A percentile compares a stretch with the other conserved stretches of the same genome.
Evolutionary conservation across 2,329 filamentous ascomycete species (phyloP).

Genomic region (Apiospora arundinis): DNA sequence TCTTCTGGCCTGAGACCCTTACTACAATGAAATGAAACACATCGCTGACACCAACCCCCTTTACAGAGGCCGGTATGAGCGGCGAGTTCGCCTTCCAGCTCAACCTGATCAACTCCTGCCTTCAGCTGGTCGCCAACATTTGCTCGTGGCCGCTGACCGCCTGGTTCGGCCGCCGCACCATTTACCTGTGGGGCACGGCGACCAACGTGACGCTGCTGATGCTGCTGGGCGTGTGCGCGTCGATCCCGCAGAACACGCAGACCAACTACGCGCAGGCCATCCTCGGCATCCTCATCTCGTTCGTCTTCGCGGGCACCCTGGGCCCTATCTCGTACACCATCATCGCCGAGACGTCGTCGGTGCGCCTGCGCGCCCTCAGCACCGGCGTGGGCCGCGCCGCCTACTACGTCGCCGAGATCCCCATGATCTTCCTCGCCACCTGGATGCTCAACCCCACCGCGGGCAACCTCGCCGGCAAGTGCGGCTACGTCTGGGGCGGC

Average conservation of each 20-base stretch:
- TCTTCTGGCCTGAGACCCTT: too few relatives aligned
- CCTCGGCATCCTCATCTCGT: conserved; percentile 46
- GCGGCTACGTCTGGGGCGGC: conserved; percentile 35
- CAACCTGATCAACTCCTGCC: conserved; percentile 39
- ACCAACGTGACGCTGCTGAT: conserved; percentile 43
- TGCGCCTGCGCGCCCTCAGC: conserved; percentile 38
- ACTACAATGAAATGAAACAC: too few relatives aligned
- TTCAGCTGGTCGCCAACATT: conserved; percentile 45
- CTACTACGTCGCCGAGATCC: conserved; percentile 47
- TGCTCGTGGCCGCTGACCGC: conserved; percentile 42
- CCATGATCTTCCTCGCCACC: conserved; percentile 41
- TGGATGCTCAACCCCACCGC: conserved; percentile 40
- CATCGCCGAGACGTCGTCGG: conserved; percentile 49
- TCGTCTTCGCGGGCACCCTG: conserved; percentile 49
- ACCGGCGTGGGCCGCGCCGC: conserved; percentile 32
- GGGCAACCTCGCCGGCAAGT: conserved; percentile 43
- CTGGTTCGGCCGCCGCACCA: conserved; percentile 43
- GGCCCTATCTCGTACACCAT: conserved; percentile 50
- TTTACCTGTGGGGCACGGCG: conserved; percentile 43
- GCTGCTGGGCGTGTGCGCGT: conserved; percentile 45
- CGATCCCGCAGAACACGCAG: conserved; percentile 37
- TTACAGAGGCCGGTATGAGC: conserved; percentile 34
- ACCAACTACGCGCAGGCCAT: conserved; percentile 40
- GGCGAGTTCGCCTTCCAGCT: conserved; percentile 31
- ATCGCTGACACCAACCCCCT: conserved; percentile 23